Conservation (phyloP, 768 basidiomycete species). For the Podaxis mareebaensis region DNA sequence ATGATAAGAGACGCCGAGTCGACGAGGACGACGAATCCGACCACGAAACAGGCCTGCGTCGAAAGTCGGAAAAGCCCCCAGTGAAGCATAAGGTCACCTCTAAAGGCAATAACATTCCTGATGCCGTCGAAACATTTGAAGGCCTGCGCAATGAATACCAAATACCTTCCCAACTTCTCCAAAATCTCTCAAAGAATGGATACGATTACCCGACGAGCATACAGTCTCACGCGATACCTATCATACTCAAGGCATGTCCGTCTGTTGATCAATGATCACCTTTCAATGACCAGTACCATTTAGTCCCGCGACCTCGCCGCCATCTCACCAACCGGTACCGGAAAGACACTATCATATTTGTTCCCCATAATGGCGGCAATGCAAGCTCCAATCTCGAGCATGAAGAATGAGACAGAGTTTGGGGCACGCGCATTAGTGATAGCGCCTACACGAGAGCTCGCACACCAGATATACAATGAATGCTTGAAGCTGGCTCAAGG, state of each 20-base stretch:
- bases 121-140: constrained; percentile 56
- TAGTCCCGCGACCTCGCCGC: constrained; percentile 87
- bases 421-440: constrained; percentile 82
- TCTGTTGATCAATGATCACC: neutral
- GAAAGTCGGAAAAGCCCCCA: constrained; percentile 16
- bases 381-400: constrained; percentile 41
- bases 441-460: constrained; percentile 94
- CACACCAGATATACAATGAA: constrained; percentile 93
- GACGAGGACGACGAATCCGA: constrained; percentile 26
- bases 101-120: constrained; percentile 74
- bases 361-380: constrained; percentile 75
- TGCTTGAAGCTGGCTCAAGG: constrained; percentile 80
- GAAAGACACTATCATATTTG: constrained; percentile 93
- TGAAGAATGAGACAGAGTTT: constrained; percentile 29
- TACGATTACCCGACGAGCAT: constrained; percentile 77
- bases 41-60: neutral
- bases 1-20: constrained; percentile 31
- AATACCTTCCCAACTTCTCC: constrained; percentile 58
- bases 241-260: constrained; percentile 68
- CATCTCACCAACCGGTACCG: constrained; percentile 96
- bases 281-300: constrained; percentile 7
- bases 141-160: constrained; percentile 58
- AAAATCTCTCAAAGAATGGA: constrained; percentile 62
- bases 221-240: constrained; percentile 78
- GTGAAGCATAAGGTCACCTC: constrained; percentile 15